phyloP scores from a whole-genome alignment of 139 green algal species.

The Chlorella sorokiniana region DNA sequence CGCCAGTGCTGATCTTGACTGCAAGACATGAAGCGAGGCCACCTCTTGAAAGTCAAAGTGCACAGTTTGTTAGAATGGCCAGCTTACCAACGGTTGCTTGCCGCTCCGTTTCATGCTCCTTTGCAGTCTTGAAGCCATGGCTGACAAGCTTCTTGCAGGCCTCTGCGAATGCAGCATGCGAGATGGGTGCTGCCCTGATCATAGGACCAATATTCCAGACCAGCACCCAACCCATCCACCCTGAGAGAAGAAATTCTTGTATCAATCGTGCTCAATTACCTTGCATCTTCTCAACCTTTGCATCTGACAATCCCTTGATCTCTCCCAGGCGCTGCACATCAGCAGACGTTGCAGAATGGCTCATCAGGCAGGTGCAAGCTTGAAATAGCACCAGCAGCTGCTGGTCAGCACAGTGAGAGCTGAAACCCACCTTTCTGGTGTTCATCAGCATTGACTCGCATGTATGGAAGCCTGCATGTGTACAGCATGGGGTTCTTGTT shows the following conservation, averaged over 20 bases:
- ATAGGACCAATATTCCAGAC: neutral
- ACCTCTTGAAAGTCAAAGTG: neutral
- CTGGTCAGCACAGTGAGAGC: neutral
- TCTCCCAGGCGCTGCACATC: slow-evolving; percentile 70
- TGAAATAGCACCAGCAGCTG: neutral
- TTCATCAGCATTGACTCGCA: slow-evolving; percentile 81
- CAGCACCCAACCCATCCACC: neutral
- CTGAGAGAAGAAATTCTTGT: neutral
- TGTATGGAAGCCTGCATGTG: slow-evolving; percentile 71
- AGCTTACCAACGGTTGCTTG: slow-evolving; percentile 16
- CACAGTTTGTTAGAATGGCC: no score
- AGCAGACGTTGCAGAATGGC: no score
- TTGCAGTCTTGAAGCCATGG: slow-evolving; percentile 46
- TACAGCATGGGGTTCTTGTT: neutral
- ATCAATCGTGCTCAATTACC: slow-evolving; percentile 17
- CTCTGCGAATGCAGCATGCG: neutral
- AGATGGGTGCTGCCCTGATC: slow-evolving; percentile 1
- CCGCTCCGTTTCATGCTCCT: slow-evolving; percentile 36
- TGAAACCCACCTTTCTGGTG: slow-evolving; percentile 70
- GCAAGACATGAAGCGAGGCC: neutral
- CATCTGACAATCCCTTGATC: slow-evolving; percentile 92
- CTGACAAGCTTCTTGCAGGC: neutral
- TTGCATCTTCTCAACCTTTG: slow-evolving; percentile 95
- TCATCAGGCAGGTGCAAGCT: neutral
- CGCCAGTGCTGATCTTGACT: slow-evolving; percentile 47